Percentiles rank a stretch among this genome's conserved stretches.
phyloP scores from a whole-genome alignment of 1,139 yeast species.

The Saccharomyces hybrid region DNA sequence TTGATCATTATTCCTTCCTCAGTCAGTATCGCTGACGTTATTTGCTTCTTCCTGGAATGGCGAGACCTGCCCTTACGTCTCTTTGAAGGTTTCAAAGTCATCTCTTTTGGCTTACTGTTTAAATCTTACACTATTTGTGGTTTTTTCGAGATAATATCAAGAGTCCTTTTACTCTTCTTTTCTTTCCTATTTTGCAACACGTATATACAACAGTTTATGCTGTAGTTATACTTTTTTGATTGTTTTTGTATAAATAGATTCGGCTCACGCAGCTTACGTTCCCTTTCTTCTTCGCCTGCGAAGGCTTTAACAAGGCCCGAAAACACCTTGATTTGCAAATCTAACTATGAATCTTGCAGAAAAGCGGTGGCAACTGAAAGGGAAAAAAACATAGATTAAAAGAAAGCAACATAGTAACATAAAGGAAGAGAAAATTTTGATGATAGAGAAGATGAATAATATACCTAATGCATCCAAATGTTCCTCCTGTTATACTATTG shows the following conservation, averaged over 20 bases:
- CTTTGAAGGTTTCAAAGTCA: not conserved
- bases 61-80: not conserved
- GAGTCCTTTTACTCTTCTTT: not conserved
- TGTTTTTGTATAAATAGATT: not conserved
- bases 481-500: not conserved
- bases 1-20: conserved; percentile 17
- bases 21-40: conserved; percentile 8
- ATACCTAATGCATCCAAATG: not conserved
- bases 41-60: not conserved
- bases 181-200: not conserved
- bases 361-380: not conserved
- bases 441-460: not conserved
- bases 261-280: not conserved
- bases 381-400: not conserved
- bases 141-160: not conserved
- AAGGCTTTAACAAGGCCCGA: not conserved
- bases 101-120: not conserved
- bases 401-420: not conserved
- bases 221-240: not conserved
- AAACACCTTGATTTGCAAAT: not conserved
- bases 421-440: not conserved
- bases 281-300: not conserved
- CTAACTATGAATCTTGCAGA: not conserved
- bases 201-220: not conserved
- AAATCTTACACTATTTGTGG: not conserved